Base-by-base conservation (phyloP, 2,329 filamentous ascomycete genomes). In the Hypoxylon sp. region DNA sequence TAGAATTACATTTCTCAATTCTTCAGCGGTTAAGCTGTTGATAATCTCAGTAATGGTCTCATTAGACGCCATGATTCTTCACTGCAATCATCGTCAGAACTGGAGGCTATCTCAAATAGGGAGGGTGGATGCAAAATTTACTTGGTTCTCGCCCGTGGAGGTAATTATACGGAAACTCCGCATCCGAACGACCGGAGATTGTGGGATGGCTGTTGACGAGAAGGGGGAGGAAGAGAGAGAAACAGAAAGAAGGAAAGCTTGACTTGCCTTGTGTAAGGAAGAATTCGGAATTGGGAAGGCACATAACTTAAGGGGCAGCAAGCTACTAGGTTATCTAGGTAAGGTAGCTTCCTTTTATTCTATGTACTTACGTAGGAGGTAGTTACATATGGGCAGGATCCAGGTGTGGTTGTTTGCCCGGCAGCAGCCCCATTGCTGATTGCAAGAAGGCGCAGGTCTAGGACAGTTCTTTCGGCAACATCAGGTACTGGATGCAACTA, bases 51-150 rank as follows among this genome's bases (percentile, higher is more conserved):
- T 11, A 9, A 38, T 38, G 0, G 42, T 11, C 3, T 46, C 9
- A 7, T 8, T 36, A 9, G 42, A 26, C 4, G 52, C 16, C 52
- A 56, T 56, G 30, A 6, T 56, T 16, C 22, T 36, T 48, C 24
- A 9, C n/a, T 32, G 12, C 16, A 22, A 22, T 3, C n/a, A 20
- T 32, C 32, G 24, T 46, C 14, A 46, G 24, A 9, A 26, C 12
- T 30, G 44, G 16, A 46, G 22, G 12, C n/a, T 8, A 16, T n/a
- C 18, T 2, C 20, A 46, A 28, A 24, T 16, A 16, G 22, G 6
- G 18, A 38, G 12, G 16, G 18, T 4, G 14, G 11, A 38, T 40
- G 16, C 11, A 40, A 6, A 20, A 20, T 16, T 40, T 40, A 40
- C 36, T 1, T 6, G 16, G 16, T 40, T 14, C n/a, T 18, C 16